Evolutionary conservation across 768 basidiomycete species (phyloP), one percentile per base, ranked within the genome.

Genomic region (Russula sp.): DNA sequence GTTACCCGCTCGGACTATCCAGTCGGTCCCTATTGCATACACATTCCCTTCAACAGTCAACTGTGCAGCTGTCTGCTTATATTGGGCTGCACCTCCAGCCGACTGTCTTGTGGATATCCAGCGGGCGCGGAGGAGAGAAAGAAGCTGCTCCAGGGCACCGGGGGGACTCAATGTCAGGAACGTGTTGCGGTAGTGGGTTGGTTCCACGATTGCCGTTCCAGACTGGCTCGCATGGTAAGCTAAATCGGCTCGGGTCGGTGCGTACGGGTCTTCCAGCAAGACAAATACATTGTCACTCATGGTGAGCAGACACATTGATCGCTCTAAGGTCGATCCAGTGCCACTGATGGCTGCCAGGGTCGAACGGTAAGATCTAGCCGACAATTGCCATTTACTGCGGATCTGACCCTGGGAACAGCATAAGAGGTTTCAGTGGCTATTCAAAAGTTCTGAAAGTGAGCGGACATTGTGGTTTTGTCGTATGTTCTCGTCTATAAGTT

Each of bases 271-370:
- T 68, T 91, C 90, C 31, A 91, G 75, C 6, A 86, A 79, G 27
- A 91, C 89, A 71, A 90, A 92, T 31, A 88, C 87, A 67, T 87
- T 87, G 50, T 91, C 84, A 61, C 86, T 84, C 86, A 91, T 88
- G 2, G 88, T 88, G 20, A 92, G 77, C 18, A 88, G 77, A 67
- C 82, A 87, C 83, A 92, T 88, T 1, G 82, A 81, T 35, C 89
- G 81, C 70, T 91, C 89, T 3, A 80, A 74, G 16, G 75, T 76
- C 31, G 82, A 68, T 49, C 82, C 77, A 53, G 80, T 68, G 11
- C 82, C 82, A 4, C 80, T 78, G 55, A 79, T 77, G 62, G 82
- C 78, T n/a, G 80, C 77, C 8, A 90, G 75, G n/a, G 82, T 83
- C 1, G 89, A 90, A 27, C 90, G 83, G 72, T 86, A 91, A 5